These are phyloP conservation scores for Pseudomonodictys pantanalensis DNA, from an alignment of 495 filamentous ascomycete species.

Conservation along the genomic window DNA sequence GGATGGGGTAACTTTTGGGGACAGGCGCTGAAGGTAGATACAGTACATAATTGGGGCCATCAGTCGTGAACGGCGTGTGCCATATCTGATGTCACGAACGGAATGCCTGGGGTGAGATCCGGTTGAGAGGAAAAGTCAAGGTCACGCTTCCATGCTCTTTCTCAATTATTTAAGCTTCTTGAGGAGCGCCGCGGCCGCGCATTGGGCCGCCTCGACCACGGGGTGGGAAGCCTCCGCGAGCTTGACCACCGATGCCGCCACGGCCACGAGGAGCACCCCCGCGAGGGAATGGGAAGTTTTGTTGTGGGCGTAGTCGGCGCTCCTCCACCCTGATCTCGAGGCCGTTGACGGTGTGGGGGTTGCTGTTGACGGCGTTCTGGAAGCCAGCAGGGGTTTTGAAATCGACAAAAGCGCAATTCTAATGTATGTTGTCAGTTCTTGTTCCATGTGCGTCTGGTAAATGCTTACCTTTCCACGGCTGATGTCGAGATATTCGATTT, in stretches of 20 bases:
- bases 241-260: conserved; percentile 36
- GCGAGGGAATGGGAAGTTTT: conserved; percentile 47
- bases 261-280: conserved; percentile 51
- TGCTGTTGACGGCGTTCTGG: conserved; percentile 73
- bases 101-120: neutral
- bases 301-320: conserved; percentile 68
- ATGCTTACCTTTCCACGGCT: conserved; percentile 77
- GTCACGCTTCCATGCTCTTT: neutral
- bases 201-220: conserved; percentile 34
- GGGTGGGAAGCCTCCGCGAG: conserved; percentile 61
- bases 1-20: conserved; percentile 18
- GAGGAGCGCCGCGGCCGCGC: conserved; percentile 53
- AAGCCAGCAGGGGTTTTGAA: conserved; percentile 77
- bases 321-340: conserved; percentile 84
- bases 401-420: conserved; percentile 98
- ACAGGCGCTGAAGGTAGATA: conserved; percentile 21
- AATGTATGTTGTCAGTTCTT: conserved; percentile 12
- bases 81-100: conserved; percentile 6
- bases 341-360: conserved; percentile 78
- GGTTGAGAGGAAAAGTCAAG: neutral
- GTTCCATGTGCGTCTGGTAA: conserved; percentile 28
- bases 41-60: conserved; percentile 31
- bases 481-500: conserved; percentile 83
- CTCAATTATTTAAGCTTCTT: conserved; percentile 29
- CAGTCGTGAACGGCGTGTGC: conserved; percentile 22